Evolutionary conservation across 345 rosid genomes (phyloP).

Genomic region (Eucalyptus pauciflora): DNA sequence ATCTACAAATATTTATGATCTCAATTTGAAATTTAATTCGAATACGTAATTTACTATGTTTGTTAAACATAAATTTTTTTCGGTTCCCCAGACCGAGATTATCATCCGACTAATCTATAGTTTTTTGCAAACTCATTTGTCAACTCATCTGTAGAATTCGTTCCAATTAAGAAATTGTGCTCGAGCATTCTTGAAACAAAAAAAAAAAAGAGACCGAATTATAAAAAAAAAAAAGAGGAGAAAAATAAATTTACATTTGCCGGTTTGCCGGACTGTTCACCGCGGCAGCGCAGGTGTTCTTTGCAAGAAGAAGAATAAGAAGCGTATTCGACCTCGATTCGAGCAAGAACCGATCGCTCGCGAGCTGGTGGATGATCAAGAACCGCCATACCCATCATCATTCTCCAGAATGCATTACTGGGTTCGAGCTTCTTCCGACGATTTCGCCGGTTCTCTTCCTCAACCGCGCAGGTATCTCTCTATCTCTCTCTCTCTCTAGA

Average conservation of each 20-base stretch:
- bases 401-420: constrained; percentile 59
- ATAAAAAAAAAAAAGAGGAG: neutral
- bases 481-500: neutral
- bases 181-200: neutral
- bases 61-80: neutral
- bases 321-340: neutral
- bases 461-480: constrained; percentile 70
- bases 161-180: neutral
- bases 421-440: constrained; percentile 79
- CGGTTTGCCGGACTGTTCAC: neutral
- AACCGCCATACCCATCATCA: neutral
- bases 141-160: neutral
- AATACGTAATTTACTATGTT: neutral
- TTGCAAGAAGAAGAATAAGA: neutral
- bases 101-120: neutral
- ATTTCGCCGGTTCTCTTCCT: constrained; percentile 67
- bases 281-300: neutral
- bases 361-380: neutral
- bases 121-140: neutral
- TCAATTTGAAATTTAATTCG: neutral
- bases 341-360: neutral
- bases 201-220: neutral
- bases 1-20: neutral
- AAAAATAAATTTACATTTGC: neutral
- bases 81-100: neutral